Evolutionary conservation across 495 filamentous ascomycete genomes (phyloP).

Genomic region (Extremus antarcticus): DNA sequence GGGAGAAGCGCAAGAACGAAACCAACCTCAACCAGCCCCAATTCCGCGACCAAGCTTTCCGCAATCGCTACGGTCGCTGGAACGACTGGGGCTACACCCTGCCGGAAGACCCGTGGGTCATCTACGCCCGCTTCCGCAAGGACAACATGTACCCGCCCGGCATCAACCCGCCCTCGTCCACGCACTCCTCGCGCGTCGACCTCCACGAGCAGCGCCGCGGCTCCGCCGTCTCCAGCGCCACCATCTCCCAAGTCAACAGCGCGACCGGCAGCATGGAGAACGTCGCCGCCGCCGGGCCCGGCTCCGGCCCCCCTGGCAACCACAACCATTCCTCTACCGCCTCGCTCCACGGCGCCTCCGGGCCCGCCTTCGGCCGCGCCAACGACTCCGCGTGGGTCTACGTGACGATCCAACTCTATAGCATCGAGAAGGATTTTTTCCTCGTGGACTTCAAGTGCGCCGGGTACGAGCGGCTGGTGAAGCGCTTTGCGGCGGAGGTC

Average conservation of each 20-base stretch:
- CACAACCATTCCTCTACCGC: neutral
- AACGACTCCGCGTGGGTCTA: conserved; percentile 63
- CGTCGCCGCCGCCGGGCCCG: conserved; percentile 14
- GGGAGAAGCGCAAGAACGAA: neutral
- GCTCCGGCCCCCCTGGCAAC: neutral
- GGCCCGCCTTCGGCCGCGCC: conserved; percentile 1
- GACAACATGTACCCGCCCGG: conserved; percentile 53
- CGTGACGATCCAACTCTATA: conserved; percentile 92
- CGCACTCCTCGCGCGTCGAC: conserved; percentile 48
- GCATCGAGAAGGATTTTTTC: conserved; percentile 85
- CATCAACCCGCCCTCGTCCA: conserved; percentile 40
- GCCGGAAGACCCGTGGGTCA: conserved; percentile 91
- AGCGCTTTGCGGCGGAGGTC: conserved; percentile 25
- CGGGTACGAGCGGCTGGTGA: conserved; percentile 80
- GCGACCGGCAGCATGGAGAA: conserved; percentile 34
- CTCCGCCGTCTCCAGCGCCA: conserved; percentile 21
- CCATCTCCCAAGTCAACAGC: conserved; percentile 33
- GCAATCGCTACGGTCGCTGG: conserved; percentile 22
- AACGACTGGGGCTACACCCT: conserved; percentile 55
- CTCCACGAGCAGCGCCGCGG: conserved; percentile 27
- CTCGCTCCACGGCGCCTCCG: neutral
- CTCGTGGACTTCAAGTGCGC: conserved; percentile 98
- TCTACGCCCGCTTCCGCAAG: conserved; percentile 76
- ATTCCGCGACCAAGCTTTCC: conserved; percentile 2
- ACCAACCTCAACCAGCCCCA: neutral